These are phyloP conservation scores for Paramecium sexaurelia DNA, from an alignment of 73 alveolate species.

Conservation along the genomic window DNA sequence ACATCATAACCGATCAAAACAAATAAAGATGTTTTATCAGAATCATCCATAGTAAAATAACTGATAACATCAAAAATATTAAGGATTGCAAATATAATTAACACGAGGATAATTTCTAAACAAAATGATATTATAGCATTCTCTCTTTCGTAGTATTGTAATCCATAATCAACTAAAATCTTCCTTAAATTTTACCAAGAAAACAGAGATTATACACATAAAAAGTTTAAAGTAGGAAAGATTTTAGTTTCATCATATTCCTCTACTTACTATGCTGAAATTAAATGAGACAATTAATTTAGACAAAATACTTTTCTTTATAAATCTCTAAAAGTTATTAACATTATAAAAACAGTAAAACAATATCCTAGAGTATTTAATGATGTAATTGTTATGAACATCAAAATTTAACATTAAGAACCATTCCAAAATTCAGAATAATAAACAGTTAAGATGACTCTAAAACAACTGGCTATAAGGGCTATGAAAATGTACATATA, in stretches of 20 bases:
- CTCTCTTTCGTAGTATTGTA: conserved; percentile 34
- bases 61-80: not conserved
- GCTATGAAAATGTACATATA: not conserved
- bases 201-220: conserved; percentile 32
- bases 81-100: not conserved
- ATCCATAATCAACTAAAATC: conserved; percentile 43
- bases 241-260: conserved; percentile 54
- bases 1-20: not conserved
- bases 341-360: not conserved
- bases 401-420: not conserved
- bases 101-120: not conserved
- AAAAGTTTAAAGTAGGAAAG: conserved; percentile 52
- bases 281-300: conserved; percentile 49
- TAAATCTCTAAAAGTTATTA: conserved; percentile 12
- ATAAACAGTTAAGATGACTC: not conserved
- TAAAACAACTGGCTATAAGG: not conserved
- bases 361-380: not conserved
- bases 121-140: conserved; percentile 29
- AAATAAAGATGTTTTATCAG: not conserved
- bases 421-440: not conserved
- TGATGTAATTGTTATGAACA: not conserved
- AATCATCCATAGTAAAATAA: not conserved
- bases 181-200: conserved; percentile 58
- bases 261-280: conserved; percentile 64
- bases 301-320: conserved; percentile 31